Percentiles rank a stretch among this genome's conserved stretches.
Conservation (phyloP, 1,139 yeast species). For the Saccharomyces pastorianus region DNA sequence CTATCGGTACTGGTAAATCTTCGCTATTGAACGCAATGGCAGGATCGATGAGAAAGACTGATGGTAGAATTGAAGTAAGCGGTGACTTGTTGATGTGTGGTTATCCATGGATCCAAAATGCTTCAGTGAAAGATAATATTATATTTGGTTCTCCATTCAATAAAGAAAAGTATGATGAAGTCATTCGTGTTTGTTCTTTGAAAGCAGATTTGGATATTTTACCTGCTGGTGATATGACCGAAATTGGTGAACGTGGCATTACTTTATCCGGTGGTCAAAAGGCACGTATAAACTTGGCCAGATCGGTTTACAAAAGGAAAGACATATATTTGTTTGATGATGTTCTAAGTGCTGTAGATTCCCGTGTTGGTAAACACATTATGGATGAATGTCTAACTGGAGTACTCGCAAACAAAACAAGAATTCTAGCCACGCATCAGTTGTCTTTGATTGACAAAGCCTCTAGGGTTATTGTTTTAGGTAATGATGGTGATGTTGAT, state of each 20-base stretch:
- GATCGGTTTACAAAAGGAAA: conserved; percentile 67
- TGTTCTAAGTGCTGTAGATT: conserved; percentile 85
- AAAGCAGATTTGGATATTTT: conserved; percentile 58
- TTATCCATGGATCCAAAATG: conserved; percentile 82
- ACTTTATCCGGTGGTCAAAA: conserved; percentile 92
- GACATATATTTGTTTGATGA: conserved; percentile 74
- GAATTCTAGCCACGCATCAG: conserved; percentile 81
- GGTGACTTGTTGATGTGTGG: conserved; percentile 37
- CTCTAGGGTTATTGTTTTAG: conserved; percentile 59
- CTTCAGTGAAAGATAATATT: conserved; percentile 70
- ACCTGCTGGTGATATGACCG: conserved; percentile 79
- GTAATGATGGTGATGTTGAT: conserved; percentile 55
- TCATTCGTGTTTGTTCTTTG: conserved; percentile 59
- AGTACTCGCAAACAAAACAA: conserved; percentile 48
- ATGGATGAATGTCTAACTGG: conserved; percentile 67
- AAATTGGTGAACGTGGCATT: conserved; percentile 89
- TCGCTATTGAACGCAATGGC: conserved; percentile 42
- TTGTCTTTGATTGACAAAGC: conserved; percentile 61
- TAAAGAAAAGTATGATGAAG: conserved; percentile 44
- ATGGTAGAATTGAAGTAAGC: conserved; percentile 37
- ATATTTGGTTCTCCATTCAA: conserved; percentile 59
- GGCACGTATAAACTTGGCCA: conserved; percentile 64
- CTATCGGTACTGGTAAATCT: conserved; percentile 45
- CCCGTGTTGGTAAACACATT: conserved; percentile 79
- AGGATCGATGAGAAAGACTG: conserved; percentile 41